phyloP scores from a whole-genome alignment of 1,139 yeast species.

The Dujonia santamariae region DNA sequence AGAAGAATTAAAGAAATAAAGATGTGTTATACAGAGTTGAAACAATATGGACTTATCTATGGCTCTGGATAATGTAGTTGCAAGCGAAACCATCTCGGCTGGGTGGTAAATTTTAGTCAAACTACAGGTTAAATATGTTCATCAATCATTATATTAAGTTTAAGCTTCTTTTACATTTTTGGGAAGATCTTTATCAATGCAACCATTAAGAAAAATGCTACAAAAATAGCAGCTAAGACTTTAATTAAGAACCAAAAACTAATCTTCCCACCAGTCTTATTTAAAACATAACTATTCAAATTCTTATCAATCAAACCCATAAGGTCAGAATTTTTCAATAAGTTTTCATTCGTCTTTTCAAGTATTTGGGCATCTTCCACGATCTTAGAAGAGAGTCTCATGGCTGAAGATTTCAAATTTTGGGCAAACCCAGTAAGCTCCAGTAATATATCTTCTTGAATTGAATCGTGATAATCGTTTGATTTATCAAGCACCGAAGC shows the following conservation, averaged over 20 bases:
- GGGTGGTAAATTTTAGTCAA: too few species aligned
- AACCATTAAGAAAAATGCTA: constrained; percentile 27
- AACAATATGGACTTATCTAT: too few species aligned
- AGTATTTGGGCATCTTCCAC: constrained; percentile 36
- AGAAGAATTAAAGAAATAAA: too few species aligned
- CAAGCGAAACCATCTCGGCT: too few species aligned
- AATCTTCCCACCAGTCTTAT: constrained; percentile 39
- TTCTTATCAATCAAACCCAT: constrained; percentile 38
- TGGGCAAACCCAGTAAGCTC: constrained; percentile 39
- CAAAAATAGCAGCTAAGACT: constrained; percentile 19
- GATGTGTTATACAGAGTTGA: too few species aligned
- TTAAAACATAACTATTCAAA: constrained; percentile 32
- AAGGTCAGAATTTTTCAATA: constrained; percentile 33
- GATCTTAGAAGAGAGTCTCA: constrained; percentile 31
- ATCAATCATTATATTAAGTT: too few species aligned
- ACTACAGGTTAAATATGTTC: too few species aligned
- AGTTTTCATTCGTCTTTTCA: constrained; percentile 35
- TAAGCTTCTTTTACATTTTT: constrained; percentile 15
- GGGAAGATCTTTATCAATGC: constrained; percentile 27
- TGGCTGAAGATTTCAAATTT: constrained; percentile 35
- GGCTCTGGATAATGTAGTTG: too few species aligned
- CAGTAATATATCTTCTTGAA: constrained; percentile 39
- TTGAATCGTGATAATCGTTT: constrained; percentile 40
- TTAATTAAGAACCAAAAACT: constrained; percentile 36
- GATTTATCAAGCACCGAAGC: constrained; percentile 9